Percentiles rank a stretch among this genome's conserved stretches.
These are phyloP conservation scores for Pyrus pyrifolia DNA, from an alignment of 306 rosid genomes.

Conservation along the genomic window DNA sequence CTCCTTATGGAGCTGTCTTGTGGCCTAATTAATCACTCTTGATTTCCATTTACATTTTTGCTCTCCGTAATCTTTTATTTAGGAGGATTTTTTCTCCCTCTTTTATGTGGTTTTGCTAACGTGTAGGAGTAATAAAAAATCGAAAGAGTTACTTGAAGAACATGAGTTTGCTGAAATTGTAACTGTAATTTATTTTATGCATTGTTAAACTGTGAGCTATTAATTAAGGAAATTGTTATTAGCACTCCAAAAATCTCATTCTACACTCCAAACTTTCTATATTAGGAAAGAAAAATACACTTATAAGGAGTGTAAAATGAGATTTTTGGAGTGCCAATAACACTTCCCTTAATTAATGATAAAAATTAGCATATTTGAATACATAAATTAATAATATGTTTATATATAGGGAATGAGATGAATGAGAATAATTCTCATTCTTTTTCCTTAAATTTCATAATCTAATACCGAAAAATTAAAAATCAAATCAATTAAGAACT, in stretches of 20 bases:
- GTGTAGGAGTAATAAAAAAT: not conserved
- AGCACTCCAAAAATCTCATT: too few relatives aligned
- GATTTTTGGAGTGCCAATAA: too few relatives aligned
- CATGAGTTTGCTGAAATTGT: not conserved
- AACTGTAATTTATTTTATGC: not conserved
- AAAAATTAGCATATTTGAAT: not conserved
- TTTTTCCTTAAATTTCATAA: not conserved
- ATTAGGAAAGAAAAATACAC: too few relatives aligned
- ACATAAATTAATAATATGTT: too few relatives aligned
- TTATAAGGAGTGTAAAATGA: too few relatives aligned
- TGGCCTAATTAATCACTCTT: slow-evolving; percentile 33
- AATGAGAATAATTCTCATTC: too few relatives aligned
- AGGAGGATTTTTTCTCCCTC: not conserved
- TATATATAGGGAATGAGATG: not conserved
- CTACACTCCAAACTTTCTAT: too few relatives aligned
- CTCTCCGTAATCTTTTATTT: not conserved
- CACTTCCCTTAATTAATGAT: not conserved
- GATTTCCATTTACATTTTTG: not conserved
- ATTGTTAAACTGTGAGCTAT: not conserved
- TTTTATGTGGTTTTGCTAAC: not conserved
- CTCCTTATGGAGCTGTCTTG: slow-evolving; percentile 64
- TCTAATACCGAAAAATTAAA: too few relatives aligned
- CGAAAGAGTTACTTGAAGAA: not conserved
- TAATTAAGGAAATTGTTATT: not conserved
- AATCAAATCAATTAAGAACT: too few relatives aligned